phyloP scores from a whole-genome alignment of 257 asterid genomes.

The Lycium ferocissimum region DNA sequence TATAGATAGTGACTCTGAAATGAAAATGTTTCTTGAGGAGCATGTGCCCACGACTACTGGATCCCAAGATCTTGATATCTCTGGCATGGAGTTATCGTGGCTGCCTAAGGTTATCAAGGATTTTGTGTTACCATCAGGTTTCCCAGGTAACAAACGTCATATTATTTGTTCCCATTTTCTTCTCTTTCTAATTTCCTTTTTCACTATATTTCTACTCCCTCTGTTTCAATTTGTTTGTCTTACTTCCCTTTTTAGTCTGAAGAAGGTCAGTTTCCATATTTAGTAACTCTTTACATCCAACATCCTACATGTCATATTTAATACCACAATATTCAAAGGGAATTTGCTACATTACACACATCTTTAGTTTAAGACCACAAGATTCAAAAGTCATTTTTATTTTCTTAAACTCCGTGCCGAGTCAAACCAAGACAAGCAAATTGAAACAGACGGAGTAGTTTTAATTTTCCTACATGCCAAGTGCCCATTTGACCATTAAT shows the following conservation, averaged over 20 bases:
- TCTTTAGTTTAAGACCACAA: too few species aligned
- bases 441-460: neutral
- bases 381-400: too few species aligned
- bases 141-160: constrained; percentile 62
- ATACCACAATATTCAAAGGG: too few species aligned
- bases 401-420: too few species aligned
- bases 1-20: constrained; percentile 58
- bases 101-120: constrained; percentile 72
- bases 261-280: too few species aligned
- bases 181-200: neutral
- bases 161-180: neutral
- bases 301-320: too few species aligned
- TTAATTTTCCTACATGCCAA: constrained; percentile 16
- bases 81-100: constrained; percentile 55
- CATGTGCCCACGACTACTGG: constrained; percentile 40
- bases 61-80: constrained; percentile 37
- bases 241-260: too few species aligned
- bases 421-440: too few species aligned
- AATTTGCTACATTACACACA: too few species aligned
- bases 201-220: neutral
- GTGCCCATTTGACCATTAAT: neutral
- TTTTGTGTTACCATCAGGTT: constrained; percentile 86
- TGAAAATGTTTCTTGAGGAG: constrained; percentile 64
- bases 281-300: too few species aligned
- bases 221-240: too few species aligned